Base-by-base conservation (phyloP, 768 basidiomycete species). In the Tylopilus sp. region DNA sequence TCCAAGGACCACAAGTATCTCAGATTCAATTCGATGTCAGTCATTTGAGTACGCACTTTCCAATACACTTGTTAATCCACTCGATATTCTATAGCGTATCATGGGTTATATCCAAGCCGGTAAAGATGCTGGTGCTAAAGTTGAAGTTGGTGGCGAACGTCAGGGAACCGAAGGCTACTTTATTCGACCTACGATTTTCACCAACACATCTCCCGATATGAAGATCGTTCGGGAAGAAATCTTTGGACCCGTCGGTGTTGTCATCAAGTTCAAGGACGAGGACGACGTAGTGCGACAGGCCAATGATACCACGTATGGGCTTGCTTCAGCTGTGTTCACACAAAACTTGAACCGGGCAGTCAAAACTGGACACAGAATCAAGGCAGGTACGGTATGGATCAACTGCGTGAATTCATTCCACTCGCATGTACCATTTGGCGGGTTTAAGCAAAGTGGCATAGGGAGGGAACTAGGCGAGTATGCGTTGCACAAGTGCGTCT, bases 21-120 rank as follows among this genome's bases (percentile, higher is more conserved):
- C 43, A 56, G 36, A 45, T 25, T 1, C 55, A 56, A 45, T 56
- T 56, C 19, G 42, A 56, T 12, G 53, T 48, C n/a, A 14, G 26
- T 44, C 9, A 14, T 21, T 16, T 7, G 6, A 3, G 1, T 14
- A 29, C 24, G 13, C 24, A 33, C 31, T 33, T 33, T 33, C 14
- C 11, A 33, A 33, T 4, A 9, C 3, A 12, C 31, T 14, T 12
- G 31, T 14, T 33, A 14, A 33, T 41, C 14, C 24, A 16, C 7
- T 16, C 1, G 12, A 16, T 10, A 28, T 5, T 10, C 17, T 17
- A 21, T 10, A 56, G 55, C 55, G 55, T n/a, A 37, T 48, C 42
- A 48, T 56, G 55, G 55, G 53, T 29, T 56, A 56, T 41, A 56
- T 56, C 17, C 24, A 55, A 11, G 48, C 55, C 4, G 55, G 55